phyloP scores from a whole-genome alignment of 1,139 yeast species.

The Taphrina betulina region DNA sequence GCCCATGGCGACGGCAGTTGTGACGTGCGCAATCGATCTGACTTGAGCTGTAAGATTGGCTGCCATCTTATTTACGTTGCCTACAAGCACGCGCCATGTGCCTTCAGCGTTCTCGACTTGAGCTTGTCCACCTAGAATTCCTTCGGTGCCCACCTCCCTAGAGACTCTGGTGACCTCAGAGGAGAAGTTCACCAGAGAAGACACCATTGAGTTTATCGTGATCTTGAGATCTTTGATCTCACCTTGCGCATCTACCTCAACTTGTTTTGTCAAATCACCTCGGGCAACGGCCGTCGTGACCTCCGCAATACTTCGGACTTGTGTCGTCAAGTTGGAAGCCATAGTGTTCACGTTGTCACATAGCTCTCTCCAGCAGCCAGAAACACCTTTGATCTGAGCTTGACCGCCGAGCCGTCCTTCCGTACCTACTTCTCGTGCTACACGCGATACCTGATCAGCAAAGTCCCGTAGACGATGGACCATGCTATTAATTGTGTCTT shows the following conservation, averaged over 20 bases:
- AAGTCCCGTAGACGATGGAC: conserved; percentile 84
- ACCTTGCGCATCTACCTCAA: conserved; percentile 86
- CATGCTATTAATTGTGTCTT: conserved; percentile 79
- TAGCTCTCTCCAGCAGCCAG: conserved; percentile 85
- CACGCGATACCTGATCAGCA: conserved; percentile 84
- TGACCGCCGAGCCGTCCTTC: conserved; percentile 86
- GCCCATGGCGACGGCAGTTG: conserved; percentile 91
- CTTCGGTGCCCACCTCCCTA: conserved; percentile 85
- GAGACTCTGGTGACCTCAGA: conserved; percentile 83
- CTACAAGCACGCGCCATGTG: conserved; percentile 89
- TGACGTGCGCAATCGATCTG: conserved; percentile 83
- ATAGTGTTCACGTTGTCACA: conserved; percentile 88
- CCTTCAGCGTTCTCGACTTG: conserved; percentile 91
- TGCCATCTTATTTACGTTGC: conserved; percentile 87
- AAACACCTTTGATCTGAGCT: conserved; percentile 77
- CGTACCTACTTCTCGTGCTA: conserved; percentile 87
- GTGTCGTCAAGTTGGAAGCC: conserved; percentile 84
- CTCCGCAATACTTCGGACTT: conserved; percentile 83
- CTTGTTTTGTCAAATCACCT: conserved; percentile 81
- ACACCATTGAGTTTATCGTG: conserved; percentile 88
- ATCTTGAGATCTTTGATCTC: conserved; percentile 82
- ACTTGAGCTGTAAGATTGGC: conserved; percentile 85
- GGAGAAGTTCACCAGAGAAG: conserved; percentile 83
- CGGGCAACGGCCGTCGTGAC: conserved; percentile 92
- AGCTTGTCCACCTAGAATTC: conserved; percentile 87